Evolutionary conservation across 2,329 filamentous ascomycete genomes (phyloP), one percentile per base, ranked within the genome.

Genomic region (Diplodia mutila): DNA sequence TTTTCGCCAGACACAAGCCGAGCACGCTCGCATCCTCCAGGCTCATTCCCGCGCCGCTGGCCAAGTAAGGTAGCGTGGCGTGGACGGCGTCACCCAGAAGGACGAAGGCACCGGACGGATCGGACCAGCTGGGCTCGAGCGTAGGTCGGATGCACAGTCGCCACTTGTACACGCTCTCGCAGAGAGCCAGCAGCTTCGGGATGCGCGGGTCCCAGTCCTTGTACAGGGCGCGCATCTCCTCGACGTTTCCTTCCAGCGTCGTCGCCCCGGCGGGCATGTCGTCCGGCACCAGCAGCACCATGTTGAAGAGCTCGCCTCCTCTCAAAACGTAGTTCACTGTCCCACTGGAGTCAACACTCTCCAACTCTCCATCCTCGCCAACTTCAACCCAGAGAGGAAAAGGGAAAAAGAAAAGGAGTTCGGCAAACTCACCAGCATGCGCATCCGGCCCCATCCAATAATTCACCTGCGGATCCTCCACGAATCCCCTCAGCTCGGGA

Each of bases 11-110:
- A 66, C 85, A 87, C 53, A 87, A 77, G 0, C 87, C 86, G 0
- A 89, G 78, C 0, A 87, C 85, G 2, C 85, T 85, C 0, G 81
- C 87, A 66, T 89, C 87, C 74, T 89, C 87, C 1, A 89, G 79
- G 4, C 84, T 83, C 86, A 89, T 88, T 2, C 86, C 86, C 0
- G 86, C 86, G 2, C 85, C 83, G 7, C 78, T 82, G 1, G 86
- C 86, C 0, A 89, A 79, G 72, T 90, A 90, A 0, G 88, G 89
- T 0, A 90, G 79, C 0, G 87, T 90, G 0, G 88, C 87, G 69
- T 90, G 87, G 2, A 87, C 86, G 0, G 87, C 86, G 71, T 90
- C 88, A 0, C 89, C 88, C 0, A 90, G 79, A 72, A 90, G 82
- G 0, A 85, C 85, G 71, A 88, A 88, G 0, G 84, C 78, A 0